These are phyloP conservation scores for Verticillium klebahnii DNA, from an alignment of 2,329 filamentous ascomycete species.

Conservation along the genomic window DNA sequence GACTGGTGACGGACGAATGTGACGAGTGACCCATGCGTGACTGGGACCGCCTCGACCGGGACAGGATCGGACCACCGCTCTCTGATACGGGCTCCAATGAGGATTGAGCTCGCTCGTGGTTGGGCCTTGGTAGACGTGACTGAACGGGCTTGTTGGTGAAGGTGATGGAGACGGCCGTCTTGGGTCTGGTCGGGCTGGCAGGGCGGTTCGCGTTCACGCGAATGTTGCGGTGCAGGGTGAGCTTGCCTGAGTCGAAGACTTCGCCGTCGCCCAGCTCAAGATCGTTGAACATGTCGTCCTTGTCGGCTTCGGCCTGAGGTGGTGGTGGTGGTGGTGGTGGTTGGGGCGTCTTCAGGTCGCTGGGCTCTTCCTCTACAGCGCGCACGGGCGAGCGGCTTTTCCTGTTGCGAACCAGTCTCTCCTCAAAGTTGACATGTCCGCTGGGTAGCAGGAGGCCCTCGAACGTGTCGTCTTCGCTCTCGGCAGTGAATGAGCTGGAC, in stretches of 20 bases:
- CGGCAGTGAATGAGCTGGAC: constrained; percentile 82
- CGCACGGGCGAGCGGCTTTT: constrained; percentile 53
- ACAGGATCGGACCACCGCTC: constrained; percentile 66
- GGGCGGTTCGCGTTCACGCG: constrained; percentile 72
- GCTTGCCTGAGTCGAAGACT: constrained; percentile 73
- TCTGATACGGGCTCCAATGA: constrained; percentile 92
- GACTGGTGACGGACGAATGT: constrained; percentile 63
- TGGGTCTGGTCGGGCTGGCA: constrained; percentile 65
- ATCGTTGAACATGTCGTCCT: constrained; percentile 79
- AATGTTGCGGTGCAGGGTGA: constrained; percentile 86
- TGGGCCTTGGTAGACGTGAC: constrained; percentile 77
- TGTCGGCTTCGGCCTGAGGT: constrained; percentile 34
- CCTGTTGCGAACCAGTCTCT: constrained; percentile 70
- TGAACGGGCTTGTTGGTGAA: constrained; percentile 75
- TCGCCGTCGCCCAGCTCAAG: constrained; percentile 84
- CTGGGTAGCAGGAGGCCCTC: constrained; percentile 83
- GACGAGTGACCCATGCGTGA: constrained; percentile 65
- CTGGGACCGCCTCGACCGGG: constrained; percentile 55
- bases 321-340: background rate
- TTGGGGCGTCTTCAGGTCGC: constrained; percentile 22
- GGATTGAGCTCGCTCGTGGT: constrained; percentile 66
- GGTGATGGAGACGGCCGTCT: constrained; percentile 78
- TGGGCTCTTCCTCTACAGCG: constrained; percentile 30
- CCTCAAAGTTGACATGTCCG: constrained; percentile 77
- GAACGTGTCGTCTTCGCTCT: constrained; percentile 91